phyloP scores from a whole-genome alignment of 2,329 filamentous ascomycete genomes.

The Exophiala oligosperma region DNA sequence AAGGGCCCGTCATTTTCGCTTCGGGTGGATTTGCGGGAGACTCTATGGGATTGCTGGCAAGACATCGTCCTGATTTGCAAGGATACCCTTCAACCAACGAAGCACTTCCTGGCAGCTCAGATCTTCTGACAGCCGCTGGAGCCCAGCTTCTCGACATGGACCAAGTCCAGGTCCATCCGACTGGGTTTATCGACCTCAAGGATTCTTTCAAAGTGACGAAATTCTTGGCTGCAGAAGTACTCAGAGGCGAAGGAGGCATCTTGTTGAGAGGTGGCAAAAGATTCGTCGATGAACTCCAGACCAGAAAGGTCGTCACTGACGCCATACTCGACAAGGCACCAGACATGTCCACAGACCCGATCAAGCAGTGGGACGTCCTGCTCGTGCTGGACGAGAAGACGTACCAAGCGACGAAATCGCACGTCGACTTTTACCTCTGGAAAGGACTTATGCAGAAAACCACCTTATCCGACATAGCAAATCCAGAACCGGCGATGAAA shows the following conservation, averaged over 20 bases:
- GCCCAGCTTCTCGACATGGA: slow-evolving; percentile 49
- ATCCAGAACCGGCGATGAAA: slow-evolving; percentile 42
- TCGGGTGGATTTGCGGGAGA: slow-evolving; percentile 65
- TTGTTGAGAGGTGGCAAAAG: slow-evolving; percentile 51
- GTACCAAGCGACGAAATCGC: slow-evolving; percentile 52
- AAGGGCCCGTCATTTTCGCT: slow-evolving; percentile 60
- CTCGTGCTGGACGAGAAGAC: slow-evolving; percentile 62
- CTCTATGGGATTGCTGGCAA: slow-evolving; percentile 55
- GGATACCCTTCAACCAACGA: slow-evolving; percentile 66
- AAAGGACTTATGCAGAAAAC: slow-evolving; percentile 61
- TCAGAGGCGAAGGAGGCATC: slow-evolving; percentile 64
- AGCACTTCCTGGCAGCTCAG: slow-evolving; percentile 55
- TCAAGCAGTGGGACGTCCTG: slow-evolving; percentile 59
- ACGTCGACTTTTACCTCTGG: slow-evolving; percentile 64
- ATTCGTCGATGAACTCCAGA: slow-evolving; percentile 65
- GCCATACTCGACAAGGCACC: slow-evolving; percentile 43
- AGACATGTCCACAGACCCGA: slow-evolving; percentile 29
- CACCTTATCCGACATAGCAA: slow-evolving; percentile 49
- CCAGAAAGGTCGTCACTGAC: slow-evolving; percentile 56
- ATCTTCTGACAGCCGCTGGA: slow-evolving; percentile 41
- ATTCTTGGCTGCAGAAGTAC: slow-evolving; percentile 63
- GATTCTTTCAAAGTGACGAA: slow-evolving; percentile 52
- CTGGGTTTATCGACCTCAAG: slow-evolving; percentile 61
- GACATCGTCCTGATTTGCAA: slow-evolving; percentile 59
- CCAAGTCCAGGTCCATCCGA: slow-evolving; percentile 64